Base-by-base conservation (phyloP, 805 yeast species). In the Hanseniaspora lindneri region DNA sequence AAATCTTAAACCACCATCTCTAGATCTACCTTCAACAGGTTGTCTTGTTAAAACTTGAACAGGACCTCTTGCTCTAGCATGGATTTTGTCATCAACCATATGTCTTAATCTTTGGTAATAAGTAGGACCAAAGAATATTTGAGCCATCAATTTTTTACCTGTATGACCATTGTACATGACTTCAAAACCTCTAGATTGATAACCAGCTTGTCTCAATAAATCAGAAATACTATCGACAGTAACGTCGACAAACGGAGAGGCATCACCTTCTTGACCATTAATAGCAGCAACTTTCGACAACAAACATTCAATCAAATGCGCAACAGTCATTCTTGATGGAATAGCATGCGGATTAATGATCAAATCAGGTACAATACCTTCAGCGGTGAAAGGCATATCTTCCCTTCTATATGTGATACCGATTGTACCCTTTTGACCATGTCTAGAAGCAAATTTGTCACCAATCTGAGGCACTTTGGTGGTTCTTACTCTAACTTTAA, bases 321-420 rank as follows among this genome's bases (percentile, higher is more conserved):
- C 99, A 53, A 92, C 98, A 35, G 99, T 92, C 99, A 92, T 92
- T 76, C 99, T 96, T 51, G 99, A 92, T 57, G 99, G 99, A 76
- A 92, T 92, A 63, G 97, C 98, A 68, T 92, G 99, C 2, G 99
- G 99, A 66, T 92, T 92, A 64, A 92, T 92, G 60, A 92, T 86
- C 62, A 92, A 73, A 69, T 92, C 99, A 7, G 99, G 99, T 33
- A 89, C 96, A 63, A 89, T 67, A 66, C 99, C 99, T 65, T 89
- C 94, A 2, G 85, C 74, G 8, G 94, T 80, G 65, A 92, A 92
- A 25, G 98, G 99, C 97, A 92, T 89, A 65, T 92, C 99, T 67
- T 92, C 99, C 65, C 89, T 92, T 65, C 96, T 78, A 64, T 89
- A 92, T 0, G 98, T 92, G 54, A 92, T 92, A 80, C 99, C 99